Conservation (phyloP, 257 asterid species). For the Nicotiana undulata region DNA sequence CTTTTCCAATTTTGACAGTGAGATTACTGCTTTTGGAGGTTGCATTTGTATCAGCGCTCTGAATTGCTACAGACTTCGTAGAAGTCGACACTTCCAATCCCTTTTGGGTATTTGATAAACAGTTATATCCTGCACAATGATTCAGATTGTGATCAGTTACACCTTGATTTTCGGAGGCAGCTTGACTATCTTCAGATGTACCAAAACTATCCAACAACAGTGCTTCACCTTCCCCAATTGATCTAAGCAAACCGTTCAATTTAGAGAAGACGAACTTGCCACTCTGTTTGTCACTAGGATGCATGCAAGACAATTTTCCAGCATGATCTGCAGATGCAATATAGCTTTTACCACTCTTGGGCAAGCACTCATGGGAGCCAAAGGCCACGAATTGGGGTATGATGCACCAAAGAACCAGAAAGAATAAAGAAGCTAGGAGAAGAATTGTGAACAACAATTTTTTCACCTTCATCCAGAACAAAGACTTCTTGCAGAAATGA, state of each 20-base stretch:
- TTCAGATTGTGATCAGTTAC: conserved; percentile 5
- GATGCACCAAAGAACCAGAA: conserved; percentile 34
- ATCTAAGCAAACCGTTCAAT: conserved; percentile 24
- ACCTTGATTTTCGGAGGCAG: conserved; percentile 12
- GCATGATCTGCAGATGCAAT: conserved; percentile 12
- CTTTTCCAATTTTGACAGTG: conserved; percentile 53
- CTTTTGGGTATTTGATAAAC: conserved; percentile 17
- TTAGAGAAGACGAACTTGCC: conserved; percentile 16
- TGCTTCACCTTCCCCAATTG: conserved; percentile 32
- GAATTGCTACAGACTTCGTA: conserved; percentile 12
- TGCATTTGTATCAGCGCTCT: conserved; percentile 29
- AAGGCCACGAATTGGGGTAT: conserved; percentile 27
- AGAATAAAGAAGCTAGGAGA: conserved; percentile 33
- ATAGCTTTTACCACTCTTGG: conserved; percentile 30
- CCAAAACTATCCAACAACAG: conserved; percentile 27
- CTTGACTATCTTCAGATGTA: conserved; percentile 16
- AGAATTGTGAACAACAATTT: conserved; percentile 28
- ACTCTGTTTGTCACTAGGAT: conserved; percentile 12
- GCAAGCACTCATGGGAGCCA: conserved; percentile 22
- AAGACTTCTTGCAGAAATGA: conserved; percentile 50
- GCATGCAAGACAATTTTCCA: conserved; percentile 20
- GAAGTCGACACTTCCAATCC: conserved; percentile 5
- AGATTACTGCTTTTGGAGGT: conserved; percentile 33
- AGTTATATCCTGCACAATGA: conserved; percentile 9
- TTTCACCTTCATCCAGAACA: conserved; percentile 52